These are phyloP conservation scores for Russula olivacea DNA, from an alignment of 768 basidiomycete genomes.

Conservation along the genomic window DNA sequence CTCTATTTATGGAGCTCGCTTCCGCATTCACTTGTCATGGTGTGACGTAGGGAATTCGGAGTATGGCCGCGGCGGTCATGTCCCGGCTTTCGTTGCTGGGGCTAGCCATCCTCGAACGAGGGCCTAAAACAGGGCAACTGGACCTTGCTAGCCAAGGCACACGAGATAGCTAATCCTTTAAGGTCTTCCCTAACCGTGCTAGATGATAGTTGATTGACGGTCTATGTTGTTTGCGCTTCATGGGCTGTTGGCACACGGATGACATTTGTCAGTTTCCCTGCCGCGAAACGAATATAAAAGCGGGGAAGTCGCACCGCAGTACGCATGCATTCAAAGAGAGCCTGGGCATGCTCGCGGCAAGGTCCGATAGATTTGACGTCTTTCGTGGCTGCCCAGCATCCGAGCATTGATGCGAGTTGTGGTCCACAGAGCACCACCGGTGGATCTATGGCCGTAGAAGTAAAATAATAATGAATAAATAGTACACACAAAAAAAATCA, in stretches of 20 bases:
- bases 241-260: conserved; percentile 42
- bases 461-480: conserved; percentile 35
- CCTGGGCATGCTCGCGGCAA: conserved; percentile 56
- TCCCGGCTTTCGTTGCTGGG: neutral
- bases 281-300: conserved; percentile 4
- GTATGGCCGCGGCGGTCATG: neutral
- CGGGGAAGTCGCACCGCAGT: conserved; percentile 54
- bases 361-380: conserved; percentile 50
- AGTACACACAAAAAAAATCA: conserved; percentile 1
- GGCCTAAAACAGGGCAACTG: neutral
- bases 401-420: conserved; percentile 72
- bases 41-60: neutral
- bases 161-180: conserved; percentile 37
- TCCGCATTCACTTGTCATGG: neutral
- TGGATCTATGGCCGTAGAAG: conserved; percentile 32
- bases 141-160: neutral
- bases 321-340: conserved; percentile 77
- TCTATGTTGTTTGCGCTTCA: conserved; percentile 58
- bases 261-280: conserved; percentile 10
- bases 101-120: neutral
- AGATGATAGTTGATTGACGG: conserved; percentile 89
- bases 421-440: conserved; percentile 50
- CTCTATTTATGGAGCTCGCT: neutral
- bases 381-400: conserved; percentile 74
- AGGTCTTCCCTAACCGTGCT: conserved; percentile 66